Evolutionary conservation across 129 eudicot genomes (phyloP), one percentile per base, ranked within the genome.

Genomic region (Saussurea involucrata): DNA sequence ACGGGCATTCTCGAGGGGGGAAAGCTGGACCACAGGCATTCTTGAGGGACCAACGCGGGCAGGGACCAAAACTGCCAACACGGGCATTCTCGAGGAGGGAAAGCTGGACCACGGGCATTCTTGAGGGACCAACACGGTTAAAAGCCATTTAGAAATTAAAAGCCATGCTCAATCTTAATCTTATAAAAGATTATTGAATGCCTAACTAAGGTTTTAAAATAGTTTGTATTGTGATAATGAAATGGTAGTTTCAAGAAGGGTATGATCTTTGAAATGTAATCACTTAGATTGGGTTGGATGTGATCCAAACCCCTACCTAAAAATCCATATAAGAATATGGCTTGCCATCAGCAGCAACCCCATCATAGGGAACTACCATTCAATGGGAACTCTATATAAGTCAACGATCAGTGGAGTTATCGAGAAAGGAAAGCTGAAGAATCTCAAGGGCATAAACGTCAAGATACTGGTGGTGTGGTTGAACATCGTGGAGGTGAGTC

Each of bases 261-360:
- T 49, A 49, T 17, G 7, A 49, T 49, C 58, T 49, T 49, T 17
- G 58, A 49, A 49, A 49, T 49, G 58, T 49, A 49, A 55, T 20
- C 71, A 1, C 71, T 68, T 8, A 91, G 67, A 25, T 75, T 5
- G 0, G 94, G 88, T 13, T 83, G 84, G 33, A 81, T 72, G 24
- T 17, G 34, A 76, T 91, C 97, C 40, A 88, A 88, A 46, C 97
- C 97, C 55, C 70, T 83, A 12, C 94, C 97, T 20, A 81, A 73
- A 15, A 92, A 68, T 33, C 87, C 83, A 79, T 76, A 76, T 17
- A 91, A 21, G 81, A 91, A 91, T n/a, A n/a, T n/a, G n/a, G n/a
- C n/a, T n/a, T n/a, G n/a, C n/a, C n/a, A n/a, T n/a, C n/a, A n/a
- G n/a, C n/a, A n/a, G n/a, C n/a, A n/a, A n/a, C n/a, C n/a, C n/a